phyloP scores from a whole-genome alignment of 1,284 basidiomycete genomes.

The Grifola frondosa region DNA sequence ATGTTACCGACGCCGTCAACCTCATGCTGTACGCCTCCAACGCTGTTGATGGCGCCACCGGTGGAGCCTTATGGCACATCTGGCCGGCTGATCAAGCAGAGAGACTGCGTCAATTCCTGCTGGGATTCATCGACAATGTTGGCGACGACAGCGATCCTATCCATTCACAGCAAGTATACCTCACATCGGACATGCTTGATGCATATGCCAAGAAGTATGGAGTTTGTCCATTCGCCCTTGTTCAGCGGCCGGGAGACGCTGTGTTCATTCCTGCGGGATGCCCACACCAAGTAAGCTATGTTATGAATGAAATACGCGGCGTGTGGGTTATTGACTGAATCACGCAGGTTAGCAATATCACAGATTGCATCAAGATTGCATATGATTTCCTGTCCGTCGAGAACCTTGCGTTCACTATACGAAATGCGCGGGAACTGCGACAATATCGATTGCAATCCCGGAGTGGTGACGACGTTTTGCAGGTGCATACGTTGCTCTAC shows the following conservation, averaged over 20 bases:
- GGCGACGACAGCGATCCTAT: too few species aligned
- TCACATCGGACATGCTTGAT: slow-evolving; percentile 62
- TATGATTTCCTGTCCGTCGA: slow-evolving; percentile 93
- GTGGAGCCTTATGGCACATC: slow-evolving; percentile 86
- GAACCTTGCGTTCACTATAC: too few species aligned
- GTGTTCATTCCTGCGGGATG: slow-evolving; percentile 92
- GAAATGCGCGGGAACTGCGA: too few species aligned
- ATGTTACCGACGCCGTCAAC: slow-evolving; percentile 89
- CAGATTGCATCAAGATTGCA: slow-evolving; percentile 90
- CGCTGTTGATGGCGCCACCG: slow-evolving; percentile 56
- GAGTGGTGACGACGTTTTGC: too few species aligned
- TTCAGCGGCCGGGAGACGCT: slow-evolving; percentile 82
- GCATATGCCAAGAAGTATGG: slow-evolving; percentile 61
- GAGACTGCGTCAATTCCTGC: slow-evolving; percentile 63
- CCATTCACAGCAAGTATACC: slow-evolving; percentile 80
- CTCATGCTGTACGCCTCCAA: slow-evolving; percentile 77
- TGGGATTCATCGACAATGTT: too few species aligned
- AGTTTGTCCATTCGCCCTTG: slow-evolving; percentile 73
- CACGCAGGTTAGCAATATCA: slow-evolving; percentile 69
- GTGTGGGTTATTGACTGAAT: too few species aligned
- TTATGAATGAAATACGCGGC: too few species aligned
- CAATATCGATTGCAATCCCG: too few species aligned
- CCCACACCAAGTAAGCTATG: slow-evolving; percentile 89
- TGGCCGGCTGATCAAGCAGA: slow-evolving; percentile 77
- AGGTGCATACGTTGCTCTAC: too few species aligned